These are phyloP conservation scores for Mortierella sp. DNA, from an alignment of 371 early-diverging fungal species.

Conservation along the genomic window DNA sequence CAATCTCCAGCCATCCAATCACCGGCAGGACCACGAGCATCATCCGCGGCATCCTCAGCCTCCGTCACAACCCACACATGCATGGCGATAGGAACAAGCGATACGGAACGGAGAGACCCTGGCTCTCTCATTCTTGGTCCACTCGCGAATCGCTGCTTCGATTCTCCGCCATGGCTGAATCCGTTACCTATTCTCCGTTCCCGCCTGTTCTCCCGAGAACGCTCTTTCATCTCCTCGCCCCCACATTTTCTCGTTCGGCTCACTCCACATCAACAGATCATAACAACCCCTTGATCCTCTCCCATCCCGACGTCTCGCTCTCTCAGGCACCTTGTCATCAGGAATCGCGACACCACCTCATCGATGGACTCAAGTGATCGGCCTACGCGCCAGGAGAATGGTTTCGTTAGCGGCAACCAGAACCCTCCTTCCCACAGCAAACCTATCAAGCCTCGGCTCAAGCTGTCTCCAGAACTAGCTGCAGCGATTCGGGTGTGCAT, in stretches of 20 bases:
- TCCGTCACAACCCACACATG: not conserved
- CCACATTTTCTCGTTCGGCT: slow-evolving; percentile 1
- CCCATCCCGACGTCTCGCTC: not conserved
- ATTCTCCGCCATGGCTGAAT: not conserved
- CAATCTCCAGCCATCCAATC: slow-evolving; percentile 10
- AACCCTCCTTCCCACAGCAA: not conserved
- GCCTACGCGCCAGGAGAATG: too few relatives aligned
- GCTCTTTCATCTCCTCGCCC: not conserved
- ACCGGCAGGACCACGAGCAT: slow-evolving; percentile 9
- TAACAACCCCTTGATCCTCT: not conserved
- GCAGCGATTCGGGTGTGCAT: slow-evolving; percentile 45
- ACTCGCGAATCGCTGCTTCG: too few relatives aligned
- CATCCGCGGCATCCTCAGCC: not conserved
- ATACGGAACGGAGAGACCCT: too few relatives aligned
- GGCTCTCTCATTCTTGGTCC: too few relatives aligned
- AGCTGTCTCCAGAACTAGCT: slow-evolving; percentile 28
- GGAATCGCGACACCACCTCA: too few relatives aligned
- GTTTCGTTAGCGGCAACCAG: not conserved
- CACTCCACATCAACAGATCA: not conserved
- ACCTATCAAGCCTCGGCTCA: not conserved
- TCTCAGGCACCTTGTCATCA: too few relatives aligned
- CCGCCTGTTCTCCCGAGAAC: not conserved
- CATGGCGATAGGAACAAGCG: not conserved
- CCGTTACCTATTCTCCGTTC: not conserved
- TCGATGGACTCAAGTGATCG: too few relatives aligned